Percentiles rank a stretch among this genome's conserved stretches.
These are phyloP conservation scores for Xerocomus nothofagi DNA, from an alignment of 1,284 basidiomycete species.

Conservation along the genomic window DNA sequence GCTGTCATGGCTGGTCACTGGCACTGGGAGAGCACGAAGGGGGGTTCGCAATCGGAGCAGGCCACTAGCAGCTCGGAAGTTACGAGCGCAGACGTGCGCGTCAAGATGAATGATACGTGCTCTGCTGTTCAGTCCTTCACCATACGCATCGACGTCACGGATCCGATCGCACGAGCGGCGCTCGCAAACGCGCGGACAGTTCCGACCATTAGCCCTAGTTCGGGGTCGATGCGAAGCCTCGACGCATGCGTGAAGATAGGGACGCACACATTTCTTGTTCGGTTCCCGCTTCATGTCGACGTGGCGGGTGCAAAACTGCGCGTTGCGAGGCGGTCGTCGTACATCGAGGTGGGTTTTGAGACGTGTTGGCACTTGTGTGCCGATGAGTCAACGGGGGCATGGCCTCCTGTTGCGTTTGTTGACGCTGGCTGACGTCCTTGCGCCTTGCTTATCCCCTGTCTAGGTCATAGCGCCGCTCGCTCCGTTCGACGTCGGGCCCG, in stretches of 20 bases:
- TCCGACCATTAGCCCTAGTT: constrained; percentile 4
- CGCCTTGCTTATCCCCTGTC: background rate
- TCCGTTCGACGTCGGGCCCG: constrained; percentile 20
- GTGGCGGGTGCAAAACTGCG: constrained; percentile 37
- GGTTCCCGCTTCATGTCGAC: constrained; percentile 37
- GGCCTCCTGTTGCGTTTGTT: background rate
- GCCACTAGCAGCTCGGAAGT: background rate
- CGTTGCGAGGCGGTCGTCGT: constrained; percentile 49
- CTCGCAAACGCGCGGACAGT: constrained; percentile 12
- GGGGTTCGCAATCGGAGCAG: background rate
- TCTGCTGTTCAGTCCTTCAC: constrained; percentile 16
- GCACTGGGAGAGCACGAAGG: constrained; percentile 1
- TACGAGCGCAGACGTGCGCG: background rate
- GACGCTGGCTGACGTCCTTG: no score
- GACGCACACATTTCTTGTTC: constrained; percentile 1
- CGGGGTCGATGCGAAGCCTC: constrained; percentile 1
- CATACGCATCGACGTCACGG: constrained; percentile 18
- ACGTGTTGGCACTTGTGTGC: background rate
- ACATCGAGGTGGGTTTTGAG: constrained; percentile 51
- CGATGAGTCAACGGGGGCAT: background rate
- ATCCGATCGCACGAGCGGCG: constrained; percentile 13
- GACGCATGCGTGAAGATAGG: constrained; percentile 15
- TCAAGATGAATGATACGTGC: constrained; percentile 14
- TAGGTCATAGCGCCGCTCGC: constrained; percentile 34
- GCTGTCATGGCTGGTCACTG: constrained; percentile 3